Base-by-base conservation (phyloP, 306 rosid species). In the Casuarina glauca region DNA sequence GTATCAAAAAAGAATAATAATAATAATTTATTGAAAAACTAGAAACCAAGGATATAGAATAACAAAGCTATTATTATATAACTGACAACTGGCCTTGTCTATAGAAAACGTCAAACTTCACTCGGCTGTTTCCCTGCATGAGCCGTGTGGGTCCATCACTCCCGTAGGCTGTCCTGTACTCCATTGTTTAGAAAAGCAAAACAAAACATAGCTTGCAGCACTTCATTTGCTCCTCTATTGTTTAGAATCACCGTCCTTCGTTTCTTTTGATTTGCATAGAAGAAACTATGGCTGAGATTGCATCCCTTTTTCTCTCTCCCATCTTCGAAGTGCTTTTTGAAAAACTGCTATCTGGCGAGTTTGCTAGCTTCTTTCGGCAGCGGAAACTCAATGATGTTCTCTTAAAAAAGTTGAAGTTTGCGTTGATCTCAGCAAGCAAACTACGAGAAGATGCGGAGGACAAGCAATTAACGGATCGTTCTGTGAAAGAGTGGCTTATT, bases 231-330 rank as follows among this genome's bases (percentile, higher is more conserved):
- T n/a, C n/a, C n/a, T n/a, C n/a, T n/a, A n/a, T n/a, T n/a, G n/a
- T n/a, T n/a, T n/a, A n/a, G n/a, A n/a, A 8, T 57, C 13, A 20
- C 38, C 26, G 2, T 1, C 9, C 38, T 57, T 57, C 63, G 2
- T 57, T 57, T 57, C 38, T 38, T 57, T 57, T 4, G 5, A 9
- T 66, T 66, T 0, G 49, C 35, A 16, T 15, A 41, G 32, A 16
- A 66, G 20, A 66, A 16, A 64, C 1, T 26, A 66, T 66, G 70
- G 70, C 48, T 5, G 70, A 11, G n/a, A n/a, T n/a, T n/a, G n/a
- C n/a, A n/a, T n/a, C n/a, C n/a, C n/a, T n/a, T n/a, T n/a, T 82
- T 74, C 76, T 78, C 60, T 77, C 80, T 42, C 74, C 82, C 35
- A 62, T 77, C 41, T 64, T 87, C 42, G 32, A 72, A 32, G 83